Conservation (phyloP, 164 flowering plant genomes). For the Litsea cubeba region DNA sequence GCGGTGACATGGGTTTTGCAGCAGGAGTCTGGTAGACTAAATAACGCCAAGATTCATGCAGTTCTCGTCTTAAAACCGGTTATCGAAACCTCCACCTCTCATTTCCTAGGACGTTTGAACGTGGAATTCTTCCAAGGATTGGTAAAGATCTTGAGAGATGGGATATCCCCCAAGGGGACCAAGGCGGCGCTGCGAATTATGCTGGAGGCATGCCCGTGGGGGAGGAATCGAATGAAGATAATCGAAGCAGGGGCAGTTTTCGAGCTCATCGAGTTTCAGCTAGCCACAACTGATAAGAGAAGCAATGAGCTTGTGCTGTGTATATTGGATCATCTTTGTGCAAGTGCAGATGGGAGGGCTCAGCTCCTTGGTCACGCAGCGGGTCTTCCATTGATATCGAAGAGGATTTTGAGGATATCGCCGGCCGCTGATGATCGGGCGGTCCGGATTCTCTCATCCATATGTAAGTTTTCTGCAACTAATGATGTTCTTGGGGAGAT, state of each 20-base stretch:
- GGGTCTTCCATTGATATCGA: conserved; percentile 41
- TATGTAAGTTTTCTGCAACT: conserved; percentile 32
- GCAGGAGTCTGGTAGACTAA: not conserved
- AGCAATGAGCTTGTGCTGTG: conserved; percentile 39
- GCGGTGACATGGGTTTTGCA: conserved; percentile 38
- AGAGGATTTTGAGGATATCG: conserved; percentile 44
- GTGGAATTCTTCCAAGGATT: conserved; percentile 40
- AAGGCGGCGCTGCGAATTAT: conserved; percentile 42
- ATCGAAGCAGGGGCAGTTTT: conserved; percentile 47
- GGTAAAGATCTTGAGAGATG: conserved; percentile 19
- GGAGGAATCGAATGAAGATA: conserved; percentile 40
- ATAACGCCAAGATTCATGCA: conserved; percentile 26
- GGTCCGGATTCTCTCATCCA: conserved; percentile 24
- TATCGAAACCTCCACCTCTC: conserved; percentile 19
- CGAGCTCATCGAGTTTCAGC: conserved; percentile 58
- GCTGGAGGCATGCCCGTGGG: conserved; percentile 33
- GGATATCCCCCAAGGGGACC: conserved; percentile 20
- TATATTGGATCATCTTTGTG: conserved; percentile 42
- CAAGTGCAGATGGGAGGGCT: conserved; percentile 51
- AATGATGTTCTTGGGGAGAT: conserved; percentile 41
- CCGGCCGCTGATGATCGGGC: conserved; percentile 32
- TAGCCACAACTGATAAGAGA: conserved; percentile 25
- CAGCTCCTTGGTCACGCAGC: conserved; percentile 39
- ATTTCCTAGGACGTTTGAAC: conserved; percentile 27
- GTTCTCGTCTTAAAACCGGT: conserved; percentile 30